phyloP scores from a whole-genome alignment of 2,329 filamentous ascomycete species.

The Aspergillaceae sp. region DNA sequence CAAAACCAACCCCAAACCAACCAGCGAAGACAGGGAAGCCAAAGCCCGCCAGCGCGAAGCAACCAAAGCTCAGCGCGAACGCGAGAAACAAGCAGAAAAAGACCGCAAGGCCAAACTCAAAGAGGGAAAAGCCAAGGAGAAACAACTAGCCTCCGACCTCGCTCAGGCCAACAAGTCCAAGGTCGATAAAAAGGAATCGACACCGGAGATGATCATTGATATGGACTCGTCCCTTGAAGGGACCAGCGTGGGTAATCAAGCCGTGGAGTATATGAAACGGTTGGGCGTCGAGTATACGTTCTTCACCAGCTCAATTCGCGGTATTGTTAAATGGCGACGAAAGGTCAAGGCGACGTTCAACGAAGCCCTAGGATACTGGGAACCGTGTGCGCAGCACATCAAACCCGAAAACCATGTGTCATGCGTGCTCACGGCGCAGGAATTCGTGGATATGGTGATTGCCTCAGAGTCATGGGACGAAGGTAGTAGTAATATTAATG shows the following conservation, averaged over 20 bases:
- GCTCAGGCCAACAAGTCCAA: conserved; percentile 65
- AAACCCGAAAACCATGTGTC: conserved; percentile 53
- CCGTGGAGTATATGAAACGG: conserved; percentile 35
- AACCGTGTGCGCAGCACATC: conserved; percentile 46
- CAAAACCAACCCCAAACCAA: conserved; percentile 34
- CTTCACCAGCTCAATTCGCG: conserved; percentile 33
- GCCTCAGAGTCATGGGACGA: conserved; percentile 29
- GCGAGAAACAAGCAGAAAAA: conserved; percentile 52
- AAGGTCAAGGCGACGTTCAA: conserved; percentile 58
- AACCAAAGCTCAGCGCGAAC: conserved; percentile 40
- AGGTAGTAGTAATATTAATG: conserved; percentile 4
- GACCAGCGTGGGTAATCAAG: conserved; percentile 36
- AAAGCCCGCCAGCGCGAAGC: conserved; percentile 48
- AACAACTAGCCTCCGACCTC: conserved; percentile 56
- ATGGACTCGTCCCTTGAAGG: conserved; percentile 51
- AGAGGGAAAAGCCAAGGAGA: conserved; percentile 55
- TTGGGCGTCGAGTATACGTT: conserved; percentile 35
- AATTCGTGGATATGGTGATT: conserved; percentile 56
- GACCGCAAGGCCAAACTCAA: conserved; percentile 36
- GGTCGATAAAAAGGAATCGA: conserved; percentile 63
- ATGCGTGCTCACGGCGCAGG: conserved; percentile 53
- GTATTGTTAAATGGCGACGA: conserved; percentile 59
- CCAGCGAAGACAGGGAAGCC: conserved; percentile 30
- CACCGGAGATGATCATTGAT: conserved; percentile 69
- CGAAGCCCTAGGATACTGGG: conserved; percentile 54